These are phyloP conservation scores for Sphaerostilbella broomeana DNA, from an alignment of 2,329 filamentous ascomycete genomes.

Conservation along the genomic window DNA sequence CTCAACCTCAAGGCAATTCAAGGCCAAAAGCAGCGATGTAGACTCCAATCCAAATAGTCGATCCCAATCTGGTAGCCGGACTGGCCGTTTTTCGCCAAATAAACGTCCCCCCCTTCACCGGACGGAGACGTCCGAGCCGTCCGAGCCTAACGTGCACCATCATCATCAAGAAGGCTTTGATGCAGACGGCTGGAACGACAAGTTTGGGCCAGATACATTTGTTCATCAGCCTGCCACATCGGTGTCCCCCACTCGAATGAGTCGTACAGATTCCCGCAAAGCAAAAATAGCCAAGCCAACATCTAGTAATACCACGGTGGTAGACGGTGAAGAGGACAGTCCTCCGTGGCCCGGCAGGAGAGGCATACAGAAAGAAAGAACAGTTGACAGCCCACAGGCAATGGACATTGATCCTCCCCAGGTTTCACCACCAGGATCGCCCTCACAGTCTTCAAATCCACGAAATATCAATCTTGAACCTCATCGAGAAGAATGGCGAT, in stretches of 20 bases:
- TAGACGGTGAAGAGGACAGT: constrained; percentile 39
- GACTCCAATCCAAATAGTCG: constrained; percentile 24
- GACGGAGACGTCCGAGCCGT: constrained; percentile 18
- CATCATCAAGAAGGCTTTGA: constrained; percentile 36
- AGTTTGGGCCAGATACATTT: constrained; percentile 50
- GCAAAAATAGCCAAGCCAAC: constrained; percentile 51
- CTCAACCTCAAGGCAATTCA: constrained; percentile 43
- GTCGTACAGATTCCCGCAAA: constrained; percentile 48
- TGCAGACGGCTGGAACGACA: constrained; percentile 46
- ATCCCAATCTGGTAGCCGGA: constrained; percentile 34
- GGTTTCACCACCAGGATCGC: constrained; percentile 20
- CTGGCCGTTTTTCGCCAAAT: constrained; percentile 34
- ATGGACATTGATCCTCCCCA: constrained; percentile 60
- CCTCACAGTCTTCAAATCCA: constrained; percentile 16
- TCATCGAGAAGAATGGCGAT: constrained; percentile 52
- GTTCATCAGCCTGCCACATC: constrained; percentile 38
- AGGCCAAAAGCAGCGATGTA: constrained; percentile 37
- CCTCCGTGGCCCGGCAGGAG: constrained; percentile 31
- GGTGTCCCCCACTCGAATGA: constrained; percentile 38
- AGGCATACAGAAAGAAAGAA: constrained; percentile 21
- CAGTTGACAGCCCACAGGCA: constrained; percentile 45
- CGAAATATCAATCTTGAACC: constrained; percentile 54
- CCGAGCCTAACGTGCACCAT: constrained; percentile 16
- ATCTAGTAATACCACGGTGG: constrained; percentile 39
- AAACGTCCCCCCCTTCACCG: constrained; percentile 22